phyloP scores from a whole-genome alignment of 2,329 filamentous ascomycete species.

The Microdochium trichocladiopsis region DNA sequence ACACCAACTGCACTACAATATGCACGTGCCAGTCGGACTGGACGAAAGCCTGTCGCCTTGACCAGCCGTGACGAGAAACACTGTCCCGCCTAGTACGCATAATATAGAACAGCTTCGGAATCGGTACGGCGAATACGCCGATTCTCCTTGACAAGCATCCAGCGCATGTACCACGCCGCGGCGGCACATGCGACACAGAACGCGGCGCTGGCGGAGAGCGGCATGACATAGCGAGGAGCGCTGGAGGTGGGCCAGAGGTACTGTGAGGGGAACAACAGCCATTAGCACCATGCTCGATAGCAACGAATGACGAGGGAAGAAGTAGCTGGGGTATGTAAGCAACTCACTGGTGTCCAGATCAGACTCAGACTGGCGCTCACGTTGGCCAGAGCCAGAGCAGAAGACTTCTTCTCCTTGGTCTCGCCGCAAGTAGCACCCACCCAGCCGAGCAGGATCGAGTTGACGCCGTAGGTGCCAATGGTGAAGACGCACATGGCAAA shows the following conservation, averaged over 20 bases:
- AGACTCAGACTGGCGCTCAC: slow-evolving; percentile 24
- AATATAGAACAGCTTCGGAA: not conserved
- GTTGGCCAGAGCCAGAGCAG: slow-evolving; percentile 28
- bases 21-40: too few relatives aligned
- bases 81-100: slow-evolving; percentile 1
- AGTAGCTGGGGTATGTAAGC: slow-evolving; percentile 19
- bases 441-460: slow-evolving; percentile 38
- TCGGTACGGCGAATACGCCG: not conserved
- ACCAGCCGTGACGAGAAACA: too few relatives aligned
- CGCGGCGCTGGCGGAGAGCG: slow-evolving; percentile 11
- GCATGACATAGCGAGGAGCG: slow-evolving; percentile 23
- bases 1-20: too few relatives aligned
- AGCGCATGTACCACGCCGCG: not conserved
- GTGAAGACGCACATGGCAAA: slow-evolving; percentile 29
- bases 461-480: slow-evolving; percentile 28
- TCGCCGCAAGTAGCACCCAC: slow-evolving; percentile 31
- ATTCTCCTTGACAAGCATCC: slow-evolving; percentile 1
- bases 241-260: slow-evolving; percentile 27
- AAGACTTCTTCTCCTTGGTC: slow-evolving; percentile 39
- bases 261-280: slow-evolving; percentile 8
- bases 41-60: too few relatives aligned
- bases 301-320: slow-evolving; percentile 12
- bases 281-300: not conserved
- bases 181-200: not conserved
- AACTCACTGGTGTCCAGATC: slow-evolving; percentile 24